Evolutionary conservation across 1,284 basidiomycete genomes (phyloP).

Genomic region (Rhodotorula sp.): DNA sequence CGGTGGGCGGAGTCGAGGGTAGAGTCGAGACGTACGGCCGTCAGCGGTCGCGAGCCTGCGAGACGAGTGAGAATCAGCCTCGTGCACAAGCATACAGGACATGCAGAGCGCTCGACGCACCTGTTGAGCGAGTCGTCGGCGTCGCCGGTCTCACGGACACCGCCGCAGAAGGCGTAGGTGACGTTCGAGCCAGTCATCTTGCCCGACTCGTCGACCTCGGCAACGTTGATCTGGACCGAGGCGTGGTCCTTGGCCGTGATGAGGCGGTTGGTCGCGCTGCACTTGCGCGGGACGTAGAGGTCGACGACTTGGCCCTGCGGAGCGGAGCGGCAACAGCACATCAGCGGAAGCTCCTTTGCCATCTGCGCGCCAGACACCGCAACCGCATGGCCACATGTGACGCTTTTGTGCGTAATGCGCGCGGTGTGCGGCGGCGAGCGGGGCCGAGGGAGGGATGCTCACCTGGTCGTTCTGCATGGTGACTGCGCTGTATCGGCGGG

Average conservation of each 20-base stretch:
- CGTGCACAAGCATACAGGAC: no score
- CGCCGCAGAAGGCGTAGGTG: constrained; percentile 90
- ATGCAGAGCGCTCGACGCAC: constrained; percentile 3
- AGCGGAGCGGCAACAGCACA: constrained; percentile 1
- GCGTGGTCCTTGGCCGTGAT: constrained; percentile 99
- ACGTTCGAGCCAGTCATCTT: constrained; percentile 81
- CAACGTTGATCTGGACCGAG: constrained; percentile 93
- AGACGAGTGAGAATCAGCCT: neutral
- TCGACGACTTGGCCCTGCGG: constrained; percentile 93
- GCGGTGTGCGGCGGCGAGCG: neutral
- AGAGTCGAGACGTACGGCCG: constrained; percentile 55
- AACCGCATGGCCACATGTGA: no score
- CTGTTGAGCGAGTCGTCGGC: constrained; percentile 93
- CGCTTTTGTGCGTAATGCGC: no score
- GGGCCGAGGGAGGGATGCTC: neutral
- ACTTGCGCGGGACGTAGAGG: constrained; percentile 99
- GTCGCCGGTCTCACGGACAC: constrained; percentile 92
- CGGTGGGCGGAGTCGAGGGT: neutral
- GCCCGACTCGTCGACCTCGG: constrained; percentile 91
- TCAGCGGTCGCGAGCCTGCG: constrained; percentile 83
- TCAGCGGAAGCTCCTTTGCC: neutral
- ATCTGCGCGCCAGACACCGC: neutral
- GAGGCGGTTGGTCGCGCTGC: constrained; percentile 80
- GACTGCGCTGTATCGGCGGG: constrained; percentile 11
- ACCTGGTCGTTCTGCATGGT: constrained; percentile 58